Base-by-base conservation (phyloP, 495 filamentous ascomycete species). In the Xylaria grammica region DNA sequence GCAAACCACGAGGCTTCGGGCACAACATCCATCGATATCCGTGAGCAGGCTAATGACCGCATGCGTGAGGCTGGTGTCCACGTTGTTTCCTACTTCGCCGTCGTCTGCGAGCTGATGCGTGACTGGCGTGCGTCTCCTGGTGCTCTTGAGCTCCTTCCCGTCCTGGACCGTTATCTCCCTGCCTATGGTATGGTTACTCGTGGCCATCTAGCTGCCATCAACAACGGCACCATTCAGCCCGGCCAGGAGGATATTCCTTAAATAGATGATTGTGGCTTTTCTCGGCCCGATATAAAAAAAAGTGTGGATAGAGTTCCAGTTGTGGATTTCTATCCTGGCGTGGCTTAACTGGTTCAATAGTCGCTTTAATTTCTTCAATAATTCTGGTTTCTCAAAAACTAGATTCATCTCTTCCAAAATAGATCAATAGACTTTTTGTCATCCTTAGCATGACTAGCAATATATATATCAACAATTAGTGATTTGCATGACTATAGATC, bases 91-190 rank as follows among this genome's bases (percentile, higher is more conserved):
- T 73, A 88, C 59, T 93, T 93, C 62, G 82, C 76, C n/a, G 87
- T 94, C 67, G 76, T 86, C 7, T 81, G 82, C 67, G 90, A 93
- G 71, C 74, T 94, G 65, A 93, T 93, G 90, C 80, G 90, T 15
- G 90, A 93, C 76, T 92, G 91, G 90, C 79, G 90, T 22, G 79
- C 82, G 55, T 86, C 81, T 0, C 90, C 90, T n/a, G 90, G 90
- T 13, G 75, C 87, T 8, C 45, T 60, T 13, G 79, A 90, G 75
- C 63, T 94, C 6, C 69, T 90, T 65, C 88, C 90, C 5, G 89
- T 79, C 68, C 75, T 93, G 51, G 90, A 92, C 72, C 79, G 81
- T 74, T 85, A 81, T 60, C 59, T 80, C 63, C 76, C 82, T 2
- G 73, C 73, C 15, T 83, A 82, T 40, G 79, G 75, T 13, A 75